These are phyloP conservation scores for Wallacemonas sp. DNA, from an alignment of 208 protist genomes.

Conservation along the genomic window DNA sequence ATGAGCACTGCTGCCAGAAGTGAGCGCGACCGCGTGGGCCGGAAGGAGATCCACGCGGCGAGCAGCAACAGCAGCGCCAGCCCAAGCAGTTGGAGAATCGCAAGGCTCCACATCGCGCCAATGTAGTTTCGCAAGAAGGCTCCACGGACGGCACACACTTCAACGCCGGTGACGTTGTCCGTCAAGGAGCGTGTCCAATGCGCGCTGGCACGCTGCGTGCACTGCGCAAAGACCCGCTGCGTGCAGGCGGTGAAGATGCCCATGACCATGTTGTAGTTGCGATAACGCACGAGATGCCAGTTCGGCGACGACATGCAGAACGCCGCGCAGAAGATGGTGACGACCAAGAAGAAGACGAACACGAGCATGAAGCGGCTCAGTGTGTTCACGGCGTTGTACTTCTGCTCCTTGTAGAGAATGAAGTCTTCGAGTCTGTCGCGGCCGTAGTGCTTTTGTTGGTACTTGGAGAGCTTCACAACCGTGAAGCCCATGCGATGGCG, in stretches of 20 bases:
- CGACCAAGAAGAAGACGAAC: constrained; percentile 39
- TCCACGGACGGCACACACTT: constrained; percentile 38
- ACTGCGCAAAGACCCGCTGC: constrained; percentile 29
- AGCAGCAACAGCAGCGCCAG: constrained; percentile 32
- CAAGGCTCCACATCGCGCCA: constrained; percentile 48
- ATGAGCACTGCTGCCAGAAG: constrained; percentile 33
- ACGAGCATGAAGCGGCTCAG: constrained; percentile 63
- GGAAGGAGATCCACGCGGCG: constrained; percentile 28
- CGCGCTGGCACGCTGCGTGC: constrained; percentile 26
- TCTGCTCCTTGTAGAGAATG: constrained; percentile 80
- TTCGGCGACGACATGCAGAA: constrained; percentile 56
- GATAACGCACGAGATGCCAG: constrained; percentile 44
- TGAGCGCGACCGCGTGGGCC: constrained; percentile 54
- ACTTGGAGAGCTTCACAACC: constrained; percentile 30
- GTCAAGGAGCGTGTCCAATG: constrained; percentile 23
- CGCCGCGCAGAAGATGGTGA: constrained; percentile 38
- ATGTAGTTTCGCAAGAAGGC: constrained; percentile 37
- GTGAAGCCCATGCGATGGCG: constrained; percentile 58
- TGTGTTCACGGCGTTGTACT: constrained; percentile 73
- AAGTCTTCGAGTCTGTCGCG: constrained; percentile 43
- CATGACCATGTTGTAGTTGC: constrained; percentile 27
- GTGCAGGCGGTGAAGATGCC: constrained; percentile 63
- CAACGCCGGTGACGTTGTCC: constrained; percentile 31
- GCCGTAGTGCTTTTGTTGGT: constrained; percentile 33
- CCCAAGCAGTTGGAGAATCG: constrained; percentile 43